Conservation (phyloP, 2,329 filamentous ascomycete genomes). For the Cladosporium cucumerinum region DNA sequence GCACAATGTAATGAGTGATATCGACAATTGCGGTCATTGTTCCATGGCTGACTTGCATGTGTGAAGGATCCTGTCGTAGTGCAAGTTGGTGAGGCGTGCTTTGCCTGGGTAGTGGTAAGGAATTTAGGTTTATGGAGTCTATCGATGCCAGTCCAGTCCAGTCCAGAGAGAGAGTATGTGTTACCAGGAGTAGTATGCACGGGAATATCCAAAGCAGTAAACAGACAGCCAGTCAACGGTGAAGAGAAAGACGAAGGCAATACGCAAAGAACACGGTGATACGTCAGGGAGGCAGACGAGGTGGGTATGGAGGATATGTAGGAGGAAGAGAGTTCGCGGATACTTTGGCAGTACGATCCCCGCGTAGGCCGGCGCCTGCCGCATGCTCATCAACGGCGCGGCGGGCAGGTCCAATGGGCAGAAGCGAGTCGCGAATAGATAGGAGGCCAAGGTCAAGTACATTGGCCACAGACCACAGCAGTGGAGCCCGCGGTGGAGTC, state of each 20-base stretch:
- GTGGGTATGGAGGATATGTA: conserved; percentile 9
- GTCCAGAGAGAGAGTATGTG: not conserved
- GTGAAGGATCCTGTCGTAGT: not conserved
- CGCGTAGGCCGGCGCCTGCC: conserved; percentile 11
- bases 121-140: not conserved
- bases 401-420: conserved; percentile 4
- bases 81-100: not conserved
- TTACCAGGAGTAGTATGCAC: not conserved
- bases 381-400: conserved; percentile 11
- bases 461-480: not conserved
- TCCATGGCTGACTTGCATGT: conserved; percentile 9
- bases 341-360: not conserved
- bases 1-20: not conserved
- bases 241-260: not conserved
- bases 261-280: conserved; percentile 3
- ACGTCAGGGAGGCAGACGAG: conserved; percentile 12
- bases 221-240: not conserved
- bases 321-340: not conserved
- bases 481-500: not conserved
- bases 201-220: not conserved
- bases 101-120: not conserved
- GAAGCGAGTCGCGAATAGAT: conserved; percentile 9
- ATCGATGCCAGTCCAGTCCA: not conserved
- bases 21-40: conserved; percentile 13
- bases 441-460: conserved; percentile 12